Percentiles rank a stretch among this genome's conserved stretches.
Evolutionary conservation across 75 land plant genomes (phyloP).

Genomic region (Pinus albicaulis): DNA sequence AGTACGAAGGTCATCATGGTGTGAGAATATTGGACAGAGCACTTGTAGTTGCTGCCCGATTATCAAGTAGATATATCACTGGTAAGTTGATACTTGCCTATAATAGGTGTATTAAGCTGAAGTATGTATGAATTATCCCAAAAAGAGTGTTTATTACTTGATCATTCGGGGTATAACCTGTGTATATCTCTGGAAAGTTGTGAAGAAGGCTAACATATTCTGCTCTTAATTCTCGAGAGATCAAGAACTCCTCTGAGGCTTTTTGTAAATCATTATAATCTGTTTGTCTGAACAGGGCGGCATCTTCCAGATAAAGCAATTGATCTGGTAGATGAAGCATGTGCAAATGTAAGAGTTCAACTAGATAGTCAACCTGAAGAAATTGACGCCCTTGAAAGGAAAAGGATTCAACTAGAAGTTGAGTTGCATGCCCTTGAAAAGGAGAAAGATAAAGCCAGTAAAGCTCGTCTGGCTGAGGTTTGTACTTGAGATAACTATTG

Average conservation of each 20-base stretch:
- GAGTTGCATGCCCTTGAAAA: constrained; percentile 97
- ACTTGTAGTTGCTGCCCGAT: constrained; percentile 85
- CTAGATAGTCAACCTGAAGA: constrained; percentile 99
- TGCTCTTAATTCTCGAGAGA: too few species aligned
- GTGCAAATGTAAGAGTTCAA: constrained; percentile 56
- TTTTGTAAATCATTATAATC: too few species aligned
- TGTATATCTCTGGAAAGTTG: too few species aligned
- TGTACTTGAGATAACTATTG: constrained; percentile 29
- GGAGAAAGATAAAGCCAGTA: constrained; percentile 99
- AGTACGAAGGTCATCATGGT: constrained; percentile 97
- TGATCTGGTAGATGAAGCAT: constrained; percentile 96
- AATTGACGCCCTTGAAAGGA: constrained; percentile 85
- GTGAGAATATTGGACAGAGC: constrained; percentile 90
- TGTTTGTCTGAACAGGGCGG: constrained; percentile 44
- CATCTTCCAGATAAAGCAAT: constrained; percentile 96
- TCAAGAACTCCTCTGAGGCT: too few species aligned
- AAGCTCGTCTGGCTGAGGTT: constrained; percentile 42
- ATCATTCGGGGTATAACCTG: background rate
- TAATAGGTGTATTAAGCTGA: too few species aligned
- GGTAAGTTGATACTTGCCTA: constrained; percentile 23
- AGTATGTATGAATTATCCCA: too few species aligned
- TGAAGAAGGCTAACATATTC: too few species aligned
- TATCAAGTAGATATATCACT: constrained; percentile 86
- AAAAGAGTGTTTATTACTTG: background rate
- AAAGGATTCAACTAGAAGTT: constrained; percentile 85